These are phyloP conservation scores for Phytophthora multivora DNA, from an alignment of 352 stramenopile genomes.

Conservation along the genomic window DNA sequence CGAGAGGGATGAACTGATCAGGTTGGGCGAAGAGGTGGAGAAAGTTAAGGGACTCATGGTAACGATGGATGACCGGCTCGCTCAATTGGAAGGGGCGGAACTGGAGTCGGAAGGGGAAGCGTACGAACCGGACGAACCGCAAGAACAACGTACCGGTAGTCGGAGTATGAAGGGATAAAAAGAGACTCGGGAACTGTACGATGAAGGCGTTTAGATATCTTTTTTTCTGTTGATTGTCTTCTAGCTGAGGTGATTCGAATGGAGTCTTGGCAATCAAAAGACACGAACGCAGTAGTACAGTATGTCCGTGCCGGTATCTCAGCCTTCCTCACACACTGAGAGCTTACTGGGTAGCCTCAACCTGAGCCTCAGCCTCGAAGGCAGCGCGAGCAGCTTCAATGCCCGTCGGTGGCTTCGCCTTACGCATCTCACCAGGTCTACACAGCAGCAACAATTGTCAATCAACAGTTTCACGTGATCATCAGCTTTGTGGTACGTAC, in stretches of 20 bases:
- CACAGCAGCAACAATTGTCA: slow-evolving; percentile 6
- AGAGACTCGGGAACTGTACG: slow-evolving; percentile 10
- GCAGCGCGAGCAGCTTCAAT: slow-evolving; percentile 55
- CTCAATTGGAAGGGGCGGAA: slow-evolving; percentile 56
- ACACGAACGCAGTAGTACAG: slow-evolving; percentile 1
- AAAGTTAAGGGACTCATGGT: slow-evolving; percentile 82
- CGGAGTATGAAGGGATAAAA: slow-evolving; percentile 12
- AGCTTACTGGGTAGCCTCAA: slow-evolving; percentile 21
- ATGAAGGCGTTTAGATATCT: slow-evolving; percentile 34
- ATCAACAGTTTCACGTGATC: no score
- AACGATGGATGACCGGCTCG: slow-evolving; percentile 72
- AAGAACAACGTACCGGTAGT: slow-evolving; percentile 9
- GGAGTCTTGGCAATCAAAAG: slow-evolving; percentile 25
- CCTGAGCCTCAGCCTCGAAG: slow-evolving; percentile 54
- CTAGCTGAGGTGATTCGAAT: slow-evolving; percentile 15
- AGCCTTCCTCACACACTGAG: slow-evolving; percentile 12
- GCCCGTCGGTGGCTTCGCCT: slow-evolving; percentile 67
- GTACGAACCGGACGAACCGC: slow-evolving; percentile 12
- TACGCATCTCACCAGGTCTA: slow-evolving; percentile 86
- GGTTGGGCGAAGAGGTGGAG: slow-evolving; percentile 70
- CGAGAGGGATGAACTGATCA: slow-evolving; percentile 56
- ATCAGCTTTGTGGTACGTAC: slow-evolving; percentile 32
- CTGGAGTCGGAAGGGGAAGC: slow-evolving; percentile 49
- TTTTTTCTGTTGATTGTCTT: slow-evolving; percentile 34
- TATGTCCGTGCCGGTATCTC: slow-evolving; percentile 8